Base-by-base conservation (phyloP, 164 flowering plant species). In the Sextonia rubra region DNA sequence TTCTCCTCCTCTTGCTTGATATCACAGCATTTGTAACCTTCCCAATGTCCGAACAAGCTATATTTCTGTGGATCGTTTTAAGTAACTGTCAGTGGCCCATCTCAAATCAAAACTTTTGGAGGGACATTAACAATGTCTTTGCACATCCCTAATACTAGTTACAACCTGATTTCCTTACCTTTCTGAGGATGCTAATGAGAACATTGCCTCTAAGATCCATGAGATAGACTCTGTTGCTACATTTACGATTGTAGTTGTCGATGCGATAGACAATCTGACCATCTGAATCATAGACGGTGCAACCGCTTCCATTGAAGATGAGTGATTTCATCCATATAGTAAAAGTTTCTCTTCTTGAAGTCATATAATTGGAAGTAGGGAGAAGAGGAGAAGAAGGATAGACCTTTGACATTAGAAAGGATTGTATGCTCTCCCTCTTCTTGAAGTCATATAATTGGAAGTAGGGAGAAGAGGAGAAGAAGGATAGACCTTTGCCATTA, bases 321-420 rank as follows among this genome's bases (percentile, higher is more conserved):
- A 85, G 73, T 15, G 87, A 83, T 67, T 80, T 83, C 87, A 85
- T 85, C 85, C 85, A 83, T 73, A 83, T 71, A 1, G 85, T 85
- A 62, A 81, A 85, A 5, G 63, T 69, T 74, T 82, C 79, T 72
- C 76, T 74, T 61, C 49, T 60, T 20, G 71, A 74, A 29, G 71
- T 79, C 11, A 71, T 20, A 58, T 65, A 8, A 9, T 63, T 52
- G 32, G 64, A 55, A 47, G 68, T 26, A 12, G 47, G 68, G 5
- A 17, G 23, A 60, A 77, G 64, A 66, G 78, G 23, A 12, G 74
- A 30, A 37, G 77, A 74, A 12, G 84, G 86, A 69, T 78, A 64
- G 68, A 83, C 71, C 60, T 71, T 83, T 17, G 77, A 64, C 79
- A 71, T 80, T 8, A 89, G 88, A 62, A 62, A 25, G 65, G 26